Evolutionary conservation across 345 rosid genomes (phyloP), one percentile per base, ranked within the genome.

Genomic region (Punica granatum): DNA sequence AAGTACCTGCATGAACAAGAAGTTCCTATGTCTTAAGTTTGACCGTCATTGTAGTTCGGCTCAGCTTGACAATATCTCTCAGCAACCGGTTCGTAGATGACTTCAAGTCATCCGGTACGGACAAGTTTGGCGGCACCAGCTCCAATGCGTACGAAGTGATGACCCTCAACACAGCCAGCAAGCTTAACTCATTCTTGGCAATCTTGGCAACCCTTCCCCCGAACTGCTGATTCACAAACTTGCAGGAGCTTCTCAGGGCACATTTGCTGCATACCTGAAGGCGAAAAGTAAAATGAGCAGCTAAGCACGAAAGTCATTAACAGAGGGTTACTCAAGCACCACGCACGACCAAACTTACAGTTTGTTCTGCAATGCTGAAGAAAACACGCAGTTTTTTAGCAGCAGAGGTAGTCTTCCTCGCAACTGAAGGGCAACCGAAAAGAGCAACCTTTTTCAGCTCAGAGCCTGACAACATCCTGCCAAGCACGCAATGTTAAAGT

Each of bases 391-490:
- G 53, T 64, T 81, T 79, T 76, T 92, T 92, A 37, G 97, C 97
- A 72, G 91, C 76, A 64, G 82, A 83, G 63, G 87, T 73, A 31
- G 34, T 61, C 65, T 76, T 81, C 70, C 63, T 90, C 0, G 74
- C 66, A 59, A 82, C 74, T 66, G 86, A 78, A 44, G 92, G 95
- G 72, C 98, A 92, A 67, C 98, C 98, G 67, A 85, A 81, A 26
- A 79, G 72, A 26, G 80, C 92, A 64, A 88, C 70, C 64, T 67
- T 84, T 77, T 88, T 86, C 78, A 92, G 72, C 71, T 86, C 84
- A 23, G 81, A 80, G 41, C 95, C 89, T 28, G 95, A 86, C 73
- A 92, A 75, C 95, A 92, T 86, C 79, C 98, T 92, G 78, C 23
- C 19, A 39, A 37, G 23, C 26, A 39, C 41, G 34, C 46, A 63